These are phyloP conservation scores for Coemansia reversa DNA, from an alignment of 192 early-diverging fungal genomes.

Conservation along the genomic window DNA sequence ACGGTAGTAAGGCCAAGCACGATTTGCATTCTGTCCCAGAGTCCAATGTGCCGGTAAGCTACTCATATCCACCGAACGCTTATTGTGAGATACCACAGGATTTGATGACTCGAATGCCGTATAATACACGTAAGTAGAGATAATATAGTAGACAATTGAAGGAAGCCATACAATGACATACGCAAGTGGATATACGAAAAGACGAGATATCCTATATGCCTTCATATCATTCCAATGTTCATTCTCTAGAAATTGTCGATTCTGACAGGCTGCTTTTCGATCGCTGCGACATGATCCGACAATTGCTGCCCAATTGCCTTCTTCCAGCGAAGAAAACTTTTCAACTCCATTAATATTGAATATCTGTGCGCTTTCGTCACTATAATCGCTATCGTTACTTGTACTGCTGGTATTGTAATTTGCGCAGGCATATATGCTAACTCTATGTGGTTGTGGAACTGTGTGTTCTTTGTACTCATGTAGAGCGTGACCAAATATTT, in stretches of 20 bases:
- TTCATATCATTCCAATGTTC: background rate
- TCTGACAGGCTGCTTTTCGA: background rate
- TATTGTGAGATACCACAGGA: background rate
- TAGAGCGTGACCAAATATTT: constrained; percentile 13
- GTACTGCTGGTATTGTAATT: constrained; percentile 1
- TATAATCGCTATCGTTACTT: no score
- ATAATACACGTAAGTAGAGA: constrained; percentile 42
- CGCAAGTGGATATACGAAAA: constrained; percentile 49
- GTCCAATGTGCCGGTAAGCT: constrained; percentile 41
- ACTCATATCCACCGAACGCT: constrained; percentile 13
- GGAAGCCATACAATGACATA: constrained; percentile 38
- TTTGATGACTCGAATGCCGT: constrained; percentile 16
- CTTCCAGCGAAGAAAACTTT: constrained; percentile 19
- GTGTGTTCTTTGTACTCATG: background rate
- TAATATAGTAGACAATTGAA: constrained; percentile 23
- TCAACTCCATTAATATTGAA: constrained; percentile 2
- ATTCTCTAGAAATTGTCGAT: background rate
- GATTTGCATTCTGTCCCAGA: constrained; percentile 24
- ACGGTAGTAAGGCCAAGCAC: constrained; percentile 36
- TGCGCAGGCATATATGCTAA: constrained; percentile 26
- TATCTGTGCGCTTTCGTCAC: constrained; percentile 10
- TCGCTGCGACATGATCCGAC: constrained; percentile 20
- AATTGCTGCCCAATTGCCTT: constrained; percentile 21
- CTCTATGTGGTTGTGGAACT: constrained; percentile 1
- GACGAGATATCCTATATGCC: constrained; percentile 20